These are phyloP conservation scores for Tuber magnatum DNA, from an alignment of 495 filamentous ascomycete genomes.

Conservation along the genomic window DNA sequence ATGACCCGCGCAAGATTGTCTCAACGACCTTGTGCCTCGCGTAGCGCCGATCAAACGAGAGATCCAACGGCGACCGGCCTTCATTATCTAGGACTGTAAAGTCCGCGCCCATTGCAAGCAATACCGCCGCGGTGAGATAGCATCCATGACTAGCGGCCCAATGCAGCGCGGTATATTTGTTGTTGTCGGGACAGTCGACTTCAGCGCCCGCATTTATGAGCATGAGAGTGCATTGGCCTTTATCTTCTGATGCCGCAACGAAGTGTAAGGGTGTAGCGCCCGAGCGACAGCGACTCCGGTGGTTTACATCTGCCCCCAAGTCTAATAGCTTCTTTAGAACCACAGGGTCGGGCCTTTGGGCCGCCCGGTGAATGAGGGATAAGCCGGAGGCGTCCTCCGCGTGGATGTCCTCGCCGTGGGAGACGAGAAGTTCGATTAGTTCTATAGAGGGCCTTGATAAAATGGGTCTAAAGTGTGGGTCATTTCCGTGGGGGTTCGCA, in stretches of 20 bases:
- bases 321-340: not conserved
- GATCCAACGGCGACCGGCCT: not conserved
- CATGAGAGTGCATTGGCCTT: not conserved
- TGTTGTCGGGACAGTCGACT: not conserved
- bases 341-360: not conserved
- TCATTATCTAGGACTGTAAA: not conserved
- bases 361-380: constrained; percentile 1
- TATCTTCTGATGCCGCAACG: not conserved
- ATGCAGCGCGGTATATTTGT: not conserved
- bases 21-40: not conserved
- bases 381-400: not conserved
- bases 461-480: not conserved
- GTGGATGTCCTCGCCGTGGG: not conserved
- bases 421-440: not conserved
- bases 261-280: not conserved
- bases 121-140: not conserved
- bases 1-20: not conserved
- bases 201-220: not conserved
- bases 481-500: not conserved
- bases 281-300: not conserved
- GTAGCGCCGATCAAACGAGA: not conserved
- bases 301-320: not conserved
- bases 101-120: not conserved
- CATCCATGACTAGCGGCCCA: not conserved
- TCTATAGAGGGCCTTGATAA: not conserved